Base-by-base conservation (phyloP, 805 yeast species). In the Metschnikowia baotianmanensis region DNA sequence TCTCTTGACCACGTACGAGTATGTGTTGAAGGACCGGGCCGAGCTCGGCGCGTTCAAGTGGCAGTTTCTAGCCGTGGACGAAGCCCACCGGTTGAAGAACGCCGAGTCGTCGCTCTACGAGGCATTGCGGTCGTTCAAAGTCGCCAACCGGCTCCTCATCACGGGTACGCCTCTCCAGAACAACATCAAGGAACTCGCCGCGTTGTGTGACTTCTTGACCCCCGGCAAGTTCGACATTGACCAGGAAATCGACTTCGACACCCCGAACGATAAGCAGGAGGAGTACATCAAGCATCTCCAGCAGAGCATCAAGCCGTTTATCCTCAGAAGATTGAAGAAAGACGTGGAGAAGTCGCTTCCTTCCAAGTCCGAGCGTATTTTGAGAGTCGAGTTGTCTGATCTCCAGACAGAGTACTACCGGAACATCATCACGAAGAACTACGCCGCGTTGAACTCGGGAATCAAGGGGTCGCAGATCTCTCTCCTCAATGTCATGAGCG, bases 141-240 rank as follows among this genome's bases (percentile, higher is more conserved):
- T 84, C 9, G 75, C 82, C 2, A 93, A 93, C 63, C 72, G 97
- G 52, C 67, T 93, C 46, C 73, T 93, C 49, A 93, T 93, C 54
- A 93, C 99, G 3, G 99, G 99, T 69, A 93, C 99, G 1, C 99
- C 99, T 6, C 73, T 93, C 49, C 99, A 93, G 62, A 93, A 93
- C 58, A 93, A 93, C 60, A 83, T 93, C 53, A 87, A 88, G 56
- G 99, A 93, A 65, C 73, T 93, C 52, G 96, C 96, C 2, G 98
- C 99, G 0, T 73, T 93, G 48, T 89, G 95, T 34, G 86, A 93
- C 59, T 93, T 93, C 62, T 73, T 93, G 57, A 90, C 89, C 96
- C 99, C 99, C 0, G 98, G 98, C 0, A 82, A 81, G 54, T 82
- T 91, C 51, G 72, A 74, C 40, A 91, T 93, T 51, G 96, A 90